Percentiles rank a stretch among this genome's conserved stretches.
These are phyloP conservation scores for Lactarius psammicola DNA, from an alignment of 768 basidiomycete genomes.

Conservation along the genomic window DNA sequence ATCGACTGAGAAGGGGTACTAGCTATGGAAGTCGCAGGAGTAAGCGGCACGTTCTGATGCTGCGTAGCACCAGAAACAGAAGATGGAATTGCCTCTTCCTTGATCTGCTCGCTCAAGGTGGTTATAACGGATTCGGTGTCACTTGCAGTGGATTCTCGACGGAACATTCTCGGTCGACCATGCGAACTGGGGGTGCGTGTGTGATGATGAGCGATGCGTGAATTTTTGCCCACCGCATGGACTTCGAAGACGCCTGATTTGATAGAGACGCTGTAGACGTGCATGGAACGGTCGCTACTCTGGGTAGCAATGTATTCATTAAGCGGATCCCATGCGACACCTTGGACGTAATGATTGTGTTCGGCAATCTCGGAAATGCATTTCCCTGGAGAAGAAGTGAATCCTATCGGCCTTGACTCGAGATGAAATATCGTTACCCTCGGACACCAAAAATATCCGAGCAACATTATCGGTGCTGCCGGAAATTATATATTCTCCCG, in stretches of 20 bases:
- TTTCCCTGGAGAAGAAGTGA: conserved; percentile 54
- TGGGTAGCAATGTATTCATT: conserved; percentile 98
- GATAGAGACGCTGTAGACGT: conserved; percentile 81
- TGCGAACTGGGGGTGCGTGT: conserved; percentile 64
- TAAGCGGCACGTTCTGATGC: conserved; percentile 46
- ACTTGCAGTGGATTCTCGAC: conserved; percentile 71
- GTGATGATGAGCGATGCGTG: conserved; percentile 68
- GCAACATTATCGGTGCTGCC: conserved; percentile 97
- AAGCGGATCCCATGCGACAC: conserved; percentile 97
- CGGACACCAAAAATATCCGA: conserved; percentile 69
- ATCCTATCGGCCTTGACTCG: conserved; percentile 5
- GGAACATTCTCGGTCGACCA: conserved; percentile 57
- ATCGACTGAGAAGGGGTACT: conserved; percentile 60
- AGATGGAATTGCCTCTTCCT: conserved; percentile 46
- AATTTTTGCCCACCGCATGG: conserved; percentile 88
- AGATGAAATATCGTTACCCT: conserved; percentile 36
- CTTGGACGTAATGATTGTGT: conserved; percentile 96
- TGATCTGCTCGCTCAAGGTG: conserved; percentile 52
- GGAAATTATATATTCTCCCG: conserved; percentile 90
- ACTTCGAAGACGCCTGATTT: conserved; percentile 84
- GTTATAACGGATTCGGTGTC: conserved; percentile 66
- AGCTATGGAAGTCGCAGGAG: conserved; percentile 65
- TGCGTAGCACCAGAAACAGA: conserved; percentile 33
- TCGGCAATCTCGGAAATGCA: conserved; percentile 89
- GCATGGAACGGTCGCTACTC: conserved; percentile 94